A percentile compares a stretch with the other conserved stretches of the same genome.
These are phyloP conservation scores for Salvia miltiorrhiza DNA, from an alignment of 257 asterid genomes.

Conservation along the genomic window DNA sequence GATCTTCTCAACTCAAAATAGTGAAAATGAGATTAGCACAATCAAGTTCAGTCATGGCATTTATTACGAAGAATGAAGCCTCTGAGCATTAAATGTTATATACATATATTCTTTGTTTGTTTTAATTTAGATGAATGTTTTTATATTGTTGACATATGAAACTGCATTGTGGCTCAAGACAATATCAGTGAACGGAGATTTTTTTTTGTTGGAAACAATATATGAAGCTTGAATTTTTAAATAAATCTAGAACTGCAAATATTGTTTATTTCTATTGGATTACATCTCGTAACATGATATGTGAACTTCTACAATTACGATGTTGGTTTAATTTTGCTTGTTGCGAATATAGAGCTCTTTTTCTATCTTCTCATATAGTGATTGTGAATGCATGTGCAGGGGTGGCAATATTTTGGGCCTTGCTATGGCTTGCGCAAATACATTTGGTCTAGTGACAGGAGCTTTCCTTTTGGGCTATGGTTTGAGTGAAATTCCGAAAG, in stretches of 20 bases:
- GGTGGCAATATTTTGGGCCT: slow-evolving; percentile 65
- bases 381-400: slow-evolving; percentile 39
- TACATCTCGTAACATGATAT: background rate
- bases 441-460: slow-evolving; percentile 82
- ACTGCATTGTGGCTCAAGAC: background rate
- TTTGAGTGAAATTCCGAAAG: slow-evolving; percentile 72
- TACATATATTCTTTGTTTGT: background rate
- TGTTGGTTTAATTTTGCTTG: background rate
- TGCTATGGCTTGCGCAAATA: slow-evolving; percentile 89
- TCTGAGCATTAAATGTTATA: background rate
- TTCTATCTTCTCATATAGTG: background rate
- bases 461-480: slow-evolving; percentile 89
- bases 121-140: background rate
- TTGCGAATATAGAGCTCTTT: background rate
- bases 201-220: no score
- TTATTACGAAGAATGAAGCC: background rate
- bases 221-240: background rate
- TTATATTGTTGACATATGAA: background rate
- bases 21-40: background rate
- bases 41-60: background rate
- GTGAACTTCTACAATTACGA: background rate
- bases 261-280: background rate
- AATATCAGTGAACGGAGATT: background rate
- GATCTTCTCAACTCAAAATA: slow-evolving; percentile 7
- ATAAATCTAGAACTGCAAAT: background rate